Percentiles rank a stretch among this genome's conserved stretches.
Evolutionary conservation across 2,329 filamentous ascomycete species (phyloP).

Genomic region (Cladosporium oxysporum): DNA sequence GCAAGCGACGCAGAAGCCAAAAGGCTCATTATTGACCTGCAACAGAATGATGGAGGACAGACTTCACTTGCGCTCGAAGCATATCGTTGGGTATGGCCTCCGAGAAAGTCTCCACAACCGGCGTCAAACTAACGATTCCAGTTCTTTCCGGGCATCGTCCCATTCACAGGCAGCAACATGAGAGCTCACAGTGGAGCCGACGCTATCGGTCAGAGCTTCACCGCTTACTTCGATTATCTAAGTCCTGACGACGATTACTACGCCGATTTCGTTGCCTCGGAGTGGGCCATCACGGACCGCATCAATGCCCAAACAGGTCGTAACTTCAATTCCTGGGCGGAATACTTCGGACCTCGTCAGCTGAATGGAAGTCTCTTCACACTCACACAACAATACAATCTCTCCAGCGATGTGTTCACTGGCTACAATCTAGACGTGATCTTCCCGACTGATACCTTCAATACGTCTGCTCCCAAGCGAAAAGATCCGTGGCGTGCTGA

Average conservation of each 20-base stretch:
- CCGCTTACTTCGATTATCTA: slow-evolving; percentile 22
- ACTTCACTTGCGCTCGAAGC: slow-evolving; percentile 24
- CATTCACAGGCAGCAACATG: slow-evolving; percentile 27
- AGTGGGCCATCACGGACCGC: slow-evolving; percentile 28
- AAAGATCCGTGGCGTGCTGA: slow-evolving; percentile 40
- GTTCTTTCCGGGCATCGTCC: slow-evolving; percentile 49
- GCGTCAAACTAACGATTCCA: slow-evolving; percentile 49
- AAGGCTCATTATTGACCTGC: slow-evolving; percentile 66
- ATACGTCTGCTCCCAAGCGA: slow-evolving; percentile 29
- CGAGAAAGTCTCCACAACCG: background rate
- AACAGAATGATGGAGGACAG: slow-evolving; percentile 61
- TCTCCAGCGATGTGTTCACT: slow-evolving; percentile 44
- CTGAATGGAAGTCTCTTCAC: slow-evolving; percentile 45
- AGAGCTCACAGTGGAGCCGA: slow-evolving; percentile 45
- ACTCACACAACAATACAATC: slow-evolving; percentile 39
- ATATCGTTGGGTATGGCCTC: slow-evolving; percentile 36
- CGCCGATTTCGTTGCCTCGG: slow-evolving; percentile 42
- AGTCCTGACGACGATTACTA: slow-evolving; percentile 43
- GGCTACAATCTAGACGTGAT: slow-evolving; percentile 25
- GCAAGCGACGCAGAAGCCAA: slow-evolving; percentile 50
- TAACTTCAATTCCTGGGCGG: slow-evolving; percentile 34
- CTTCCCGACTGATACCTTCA: slow-evolving; percentile 30
- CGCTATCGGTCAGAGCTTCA: slow-evolving; percentile 46
- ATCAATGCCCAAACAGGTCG: slow-evolving; percentile 26
- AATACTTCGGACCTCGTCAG: slow-evolving; percentile 33